phyloP scores from a whole-genome alignment of 2,329 filamentous ascomycete species.

The Dothiorella sarmentorum region DNA sequence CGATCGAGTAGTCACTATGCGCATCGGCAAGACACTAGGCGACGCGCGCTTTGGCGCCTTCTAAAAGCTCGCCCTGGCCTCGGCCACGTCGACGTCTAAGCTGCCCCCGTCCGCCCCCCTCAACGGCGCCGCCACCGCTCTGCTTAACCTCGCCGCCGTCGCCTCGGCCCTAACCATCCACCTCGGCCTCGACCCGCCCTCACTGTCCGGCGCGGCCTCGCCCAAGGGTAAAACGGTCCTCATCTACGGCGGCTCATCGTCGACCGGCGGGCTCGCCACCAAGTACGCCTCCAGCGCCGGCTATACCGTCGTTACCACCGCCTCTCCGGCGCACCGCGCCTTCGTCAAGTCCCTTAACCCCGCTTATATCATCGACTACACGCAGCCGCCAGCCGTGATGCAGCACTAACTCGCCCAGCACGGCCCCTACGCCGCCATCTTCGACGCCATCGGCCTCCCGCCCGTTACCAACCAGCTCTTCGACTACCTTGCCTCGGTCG shows the following conservation, averaged over 20 bases:
- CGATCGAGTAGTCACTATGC: not conserved
- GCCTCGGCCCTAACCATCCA: conserved; percentile 26
- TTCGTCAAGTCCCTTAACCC: conserved; percentile 30
- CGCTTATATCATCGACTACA: conserved; percentile 27
- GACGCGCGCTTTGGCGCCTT: conserved; percentile 21
- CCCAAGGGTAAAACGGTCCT: conserved; percentile 30
- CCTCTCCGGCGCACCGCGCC: conserved; percentile 29
- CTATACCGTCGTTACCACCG: conserved; percentile 35
- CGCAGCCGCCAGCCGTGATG: conserved; percentile 20
- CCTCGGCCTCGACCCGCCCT: conserved; percentile 16
- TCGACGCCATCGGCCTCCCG: conserved; percentile 31
- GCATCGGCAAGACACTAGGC: conserved; percentile 16
- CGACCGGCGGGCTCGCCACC: conserved; percentile 27
- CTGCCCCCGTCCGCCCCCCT: conserved; percentile 25
- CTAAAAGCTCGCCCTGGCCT: conserved; percentile 26
- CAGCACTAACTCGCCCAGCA: conserved; percentile 22
- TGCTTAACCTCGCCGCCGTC: conserved; percentile 27
- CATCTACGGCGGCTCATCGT: conserved; percentile 34
- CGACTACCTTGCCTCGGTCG: conserved; percentile 25
- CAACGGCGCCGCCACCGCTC: conserved; percentile 24
- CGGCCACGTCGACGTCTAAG: conserved; percentile 17
- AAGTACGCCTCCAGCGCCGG: conserved; percentile 29
- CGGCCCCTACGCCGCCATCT: conserved; percentile 28
- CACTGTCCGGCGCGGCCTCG: conserved; percentile 21
- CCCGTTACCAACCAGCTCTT: conserved; percentile 19